These are phyloP conservation scores for Lomentospora prolificans DNA, from an alignment of 2,329 filamentous ascomycete genomes.

Conservation along the genomic window DNA sequence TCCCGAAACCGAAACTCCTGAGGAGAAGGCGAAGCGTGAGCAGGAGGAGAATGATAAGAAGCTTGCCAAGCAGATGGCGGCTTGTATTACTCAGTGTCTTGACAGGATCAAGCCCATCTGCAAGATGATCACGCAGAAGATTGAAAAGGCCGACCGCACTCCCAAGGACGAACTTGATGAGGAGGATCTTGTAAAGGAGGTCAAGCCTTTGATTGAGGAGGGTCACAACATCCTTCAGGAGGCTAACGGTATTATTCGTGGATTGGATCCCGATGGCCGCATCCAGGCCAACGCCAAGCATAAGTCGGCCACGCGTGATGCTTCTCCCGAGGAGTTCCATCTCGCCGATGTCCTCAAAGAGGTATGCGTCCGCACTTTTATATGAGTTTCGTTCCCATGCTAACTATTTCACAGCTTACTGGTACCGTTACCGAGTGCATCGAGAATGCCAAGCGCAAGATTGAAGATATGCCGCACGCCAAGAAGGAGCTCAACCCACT, in stretches of 20 bases:
- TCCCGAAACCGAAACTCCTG: constrained; percentile 33
- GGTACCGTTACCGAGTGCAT: constrained; percentile 73
- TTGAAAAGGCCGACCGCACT: constrained; percentile 70
- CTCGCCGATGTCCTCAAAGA: constrained; percentile 81
- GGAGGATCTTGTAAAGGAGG: constrained; percentile 74
- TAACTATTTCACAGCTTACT: constrained; percentile 45
- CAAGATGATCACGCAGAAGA: constrained; percentile 76
- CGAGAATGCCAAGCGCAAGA: constrained; percentile 79
- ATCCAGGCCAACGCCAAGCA: constrained; percentile 81
- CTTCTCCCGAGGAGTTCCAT: constrained; percentile 70
- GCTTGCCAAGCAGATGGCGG: constrained; percentile 66
- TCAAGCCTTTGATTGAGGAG: constrained; percentile 83
- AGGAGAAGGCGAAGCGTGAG: constrained; percentile 46
- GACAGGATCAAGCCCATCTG: constrained; percentile 78
- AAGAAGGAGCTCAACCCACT: constrained; percentile 93
- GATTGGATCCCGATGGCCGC: constrained; percentile 78
- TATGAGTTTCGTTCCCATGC: constrained; percentile 11
- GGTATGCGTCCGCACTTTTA: constrained; percentile 25
- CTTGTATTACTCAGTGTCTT: constrained; percentile 65
- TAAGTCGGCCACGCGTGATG: constrained; percentile 63
- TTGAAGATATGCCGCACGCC: constrained; percentile 83
- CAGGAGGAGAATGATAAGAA: constrained; percentile 59
- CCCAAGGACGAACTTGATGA: constrained; percentile 85
- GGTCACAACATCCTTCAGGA: constrained; percentile 73
- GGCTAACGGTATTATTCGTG: constrained; percentile 77